phyloP scores from a whole-genome alignment of 2,329 filamentous ascomycete species.

The Fusarium sp. region DNA sequence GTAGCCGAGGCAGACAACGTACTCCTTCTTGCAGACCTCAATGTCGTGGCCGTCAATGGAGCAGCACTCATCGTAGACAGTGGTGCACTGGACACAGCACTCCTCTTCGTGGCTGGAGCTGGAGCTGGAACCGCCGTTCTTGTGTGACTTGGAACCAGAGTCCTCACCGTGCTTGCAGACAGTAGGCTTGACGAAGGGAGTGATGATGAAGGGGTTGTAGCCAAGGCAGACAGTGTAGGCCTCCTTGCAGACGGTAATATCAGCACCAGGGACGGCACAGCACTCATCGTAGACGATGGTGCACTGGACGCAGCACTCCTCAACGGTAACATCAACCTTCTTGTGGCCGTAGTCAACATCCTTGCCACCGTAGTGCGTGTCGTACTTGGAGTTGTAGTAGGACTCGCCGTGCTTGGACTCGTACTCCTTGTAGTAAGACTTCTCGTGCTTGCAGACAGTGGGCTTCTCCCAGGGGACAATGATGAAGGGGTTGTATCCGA shows the following conservation, averaged over 20 bases:
- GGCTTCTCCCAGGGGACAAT: slow-evolving; percentile 16
- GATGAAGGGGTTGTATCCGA: slow-evolving; percentile 28
- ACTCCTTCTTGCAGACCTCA: slow-evolving; percentile 26
- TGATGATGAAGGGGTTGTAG: slow-evolving; percentile 23
- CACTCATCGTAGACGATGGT: slow-evolving; percentile 28
- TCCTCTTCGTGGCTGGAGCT: slow-evolving; percentile 23
- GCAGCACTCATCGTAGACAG: slow-evolving; percentile 32
- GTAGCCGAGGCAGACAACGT: slow-evolving; percentile 29
- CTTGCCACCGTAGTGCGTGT: background rate
- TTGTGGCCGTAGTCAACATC: slow-evolving; percentile 1
- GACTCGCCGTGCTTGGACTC: slow-evolving; percentile 18
- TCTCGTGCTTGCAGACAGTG: slow-evolving; percentile 32
- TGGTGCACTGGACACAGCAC: slow-evolving; percentile 32
- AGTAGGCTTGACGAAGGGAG: slow-evolving; percentile 17
- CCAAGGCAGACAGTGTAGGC: slow-evolving; percentile 29
- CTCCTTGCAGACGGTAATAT: slow-evolving; percentile 17
- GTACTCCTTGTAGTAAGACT: slow-evolving; percentile 24
- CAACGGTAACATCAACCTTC: slow-evolving; percentile 3
- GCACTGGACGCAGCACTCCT: slow-evolving; percentile 31
- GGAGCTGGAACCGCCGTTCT: background rate
- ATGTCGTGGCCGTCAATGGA: slow-evolving; percentile 15
- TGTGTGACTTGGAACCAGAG: background rate
- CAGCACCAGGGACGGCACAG: slow-evolving; percentile 1
- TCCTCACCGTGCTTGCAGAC: slow-evolving; percentile 27
- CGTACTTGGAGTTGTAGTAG: slow-evolving; percentile 25